Conservation (phyloP, 768 basidiomycete genomes). For the Auriculariales sp. region DNA sequence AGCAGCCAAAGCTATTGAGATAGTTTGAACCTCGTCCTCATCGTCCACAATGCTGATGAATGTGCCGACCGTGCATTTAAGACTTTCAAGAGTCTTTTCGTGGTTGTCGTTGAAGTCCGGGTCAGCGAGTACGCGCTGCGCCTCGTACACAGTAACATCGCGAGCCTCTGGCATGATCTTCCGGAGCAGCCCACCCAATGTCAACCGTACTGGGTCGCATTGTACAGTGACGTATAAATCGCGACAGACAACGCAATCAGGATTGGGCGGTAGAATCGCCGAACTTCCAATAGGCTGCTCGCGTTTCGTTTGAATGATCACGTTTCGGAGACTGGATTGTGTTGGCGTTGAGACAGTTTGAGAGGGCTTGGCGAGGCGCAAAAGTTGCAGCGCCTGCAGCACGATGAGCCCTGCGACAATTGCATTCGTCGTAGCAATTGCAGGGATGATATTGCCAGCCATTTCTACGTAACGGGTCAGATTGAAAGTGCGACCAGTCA, state of each 20-base stretch:
- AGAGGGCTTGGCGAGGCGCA: constrained; percentile 37
- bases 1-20: constrained; percentile 51
- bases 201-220: constrained; percentile 58
- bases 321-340: constrained; percentile 60
- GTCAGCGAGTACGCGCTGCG: constrained; percentile 73
- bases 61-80: constrained; percentile 69
- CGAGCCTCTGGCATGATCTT: constrained; percentile 43
- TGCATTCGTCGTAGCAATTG: constrained; percentile 97
- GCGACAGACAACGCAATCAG: constrained; percentile 69
- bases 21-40: constrained; percentile 58
- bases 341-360: constrained; percentile 11
- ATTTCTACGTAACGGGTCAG: constrained; percentile 45
- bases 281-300: constrained; percentile 59
- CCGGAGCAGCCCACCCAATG: constrained; percentile 57
- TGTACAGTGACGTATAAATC: constrained; percentile 65
- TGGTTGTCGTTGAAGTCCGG: constrained; percentile 90
- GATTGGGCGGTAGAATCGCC: constrained; percentile 54
- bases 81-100: constrained; percentile 62
- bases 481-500: background rate
- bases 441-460: constrained; percentile 99
- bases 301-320: constrained; percentile 72
- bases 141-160: constrained; percentile 80
- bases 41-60: constrained; percentile 86
- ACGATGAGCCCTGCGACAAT: constrained; percentile 93
- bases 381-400: constrained; percentile 75